Base-by-base conservation (phyloP, 768 basidiomycete genomes). In the Boletus insuetus region DNA sequence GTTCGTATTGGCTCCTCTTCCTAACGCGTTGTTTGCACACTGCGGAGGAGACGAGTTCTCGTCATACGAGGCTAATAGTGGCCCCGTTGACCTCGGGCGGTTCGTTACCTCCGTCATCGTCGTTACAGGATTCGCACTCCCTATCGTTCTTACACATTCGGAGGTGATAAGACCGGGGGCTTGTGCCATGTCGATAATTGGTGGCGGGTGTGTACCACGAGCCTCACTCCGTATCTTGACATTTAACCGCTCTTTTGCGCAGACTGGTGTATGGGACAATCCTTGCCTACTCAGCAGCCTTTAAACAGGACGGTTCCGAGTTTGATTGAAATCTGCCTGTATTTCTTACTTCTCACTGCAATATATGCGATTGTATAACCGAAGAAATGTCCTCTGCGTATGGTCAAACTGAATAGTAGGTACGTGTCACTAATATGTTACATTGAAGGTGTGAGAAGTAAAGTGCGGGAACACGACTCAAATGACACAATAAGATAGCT, bases 1-100 rank as follows among this genome's bases (percentile, higher is more conserved):
- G 19, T 99, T 98, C 72, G 90, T 98, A 34, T 79, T 98, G 63
- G 97, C 97, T 1, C 97, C 97, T 22, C 77, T 98, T 19, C 97
- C 97, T 4, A 99, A 99, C 68, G 90, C 93, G 14, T 66, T 98
- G 44, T 98, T 94, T 70, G 78, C 92, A n/a, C 87, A 94, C 71
- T 97, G 94, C 71, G 91, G 89, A 46, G 81, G 80, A 12, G 95
- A 97, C 68, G 94, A 98, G 63, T 88, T 95, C 69, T 82, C 89
- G 3, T 77, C 86, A 32, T 87, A 86, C 57, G 89, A 89, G 69
- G 86, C 85, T 48, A 76, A 77, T 56, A 73, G 84, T 12, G 85
- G 86, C 38, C 81, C 90, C 35, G 72, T 92, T 45, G 97, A 98
- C 75, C 82, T 98, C 35, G 97, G 96, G 34, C 89, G 93, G 44